Base-by-base conservation (phyloP, 2,329 filamentous ascomycete genomes). In the Aureobasidium sp. region DNA sequence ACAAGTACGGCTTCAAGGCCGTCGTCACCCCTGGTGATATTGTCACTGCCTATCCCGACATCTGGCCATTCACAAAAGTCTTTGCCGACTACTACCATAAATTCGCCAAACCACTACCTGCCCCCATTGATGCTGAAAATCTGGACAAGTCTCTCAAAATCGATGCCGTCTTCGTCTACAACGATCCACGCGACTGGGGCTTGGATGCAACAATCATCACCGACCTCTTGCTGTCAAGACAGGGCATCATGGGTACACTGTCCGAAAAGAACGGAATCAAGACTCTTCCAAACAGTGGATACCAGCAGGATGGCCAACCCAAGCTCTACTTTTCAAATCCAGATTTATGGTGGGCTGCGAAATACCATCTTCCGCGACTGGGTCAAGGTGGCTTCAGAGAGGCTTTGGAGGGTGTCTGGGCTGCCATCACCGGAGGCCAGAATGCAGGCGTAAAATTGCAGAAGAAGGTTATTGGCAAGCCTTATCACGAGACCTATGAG, bases 131-230 rank as follows among this genome's bases (percentile, higher is more conserved):
- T 48, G 30, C 56, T 12, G 64, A 66, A 14, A 71, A 74, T 56
- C 74, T 68, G 2, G 69, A 68, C 1, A 71, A 73, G 12, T 77
- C 74, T 16, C 76, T 91, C 42, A 90, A 88, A 61, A 85, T 98
- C 60, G 89, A 95, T 64, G 90, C 90, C 24, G 81, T 97, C 24
- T 86, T 97, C 63, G 86, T 96, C 6, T 96, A 91, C 77, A 95
- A 95, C 67, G 93, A 97, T 69, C 90, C 93, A 3, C 81, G 93
- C 53, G 93, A 98, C 73, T 98, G 93, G 93, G 90, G 87, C 1
- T 78, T 96, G 8, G 91, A 97, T 68, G 82, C 83, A 2, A 87
- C 95, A 65, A 74, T 97, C 61, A 85, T 97, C 54, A 70, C 86
- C 51, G 93, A 98, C 68, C 72, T 95, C 10, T 74, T 97, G 6